Base-by-base conservation (phyloP, 2,329 filamentous ascomycete species). In the Trichophyton benhamiae region DNA sequence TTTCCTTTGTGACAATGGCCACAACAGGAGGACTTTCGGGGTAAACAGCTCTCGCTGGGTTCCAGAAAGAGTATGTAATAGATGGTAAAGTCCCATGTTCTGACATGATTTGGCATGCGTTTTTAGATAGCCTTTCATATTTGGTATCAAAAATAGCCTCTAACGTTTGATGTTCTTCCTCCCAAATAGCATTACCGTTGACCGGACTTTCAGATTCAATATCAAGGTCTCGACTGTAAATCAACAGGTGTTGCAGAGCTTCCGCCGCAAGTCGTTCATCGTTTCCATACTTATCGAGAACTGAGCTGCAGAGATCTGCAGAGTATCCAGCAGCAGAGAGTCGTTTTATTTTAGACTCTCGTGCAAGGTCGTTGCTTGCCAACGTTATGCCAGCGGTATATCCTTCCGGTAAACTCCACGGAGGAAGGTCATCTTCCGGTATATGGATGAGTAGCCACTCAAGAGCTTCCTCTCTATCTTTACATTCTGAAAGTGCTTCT, bases 371-470 rank as follows among this genome's bases (percentile, higher is more conserved):
- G 5, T 86, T 87, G 58, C 88, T 88, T 0, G 86, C 92, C 65
- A 99, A 86, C 52, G 87, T 90, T 27, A 97, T 86, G 22, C 94
- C 94, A 30, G 91, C 92, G 9, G 88, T 86, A 72, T 99, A 99
- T 64, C 86, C 88, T 74, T 95, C 91, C 0, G 94, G 94, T 48
- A 99, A 77, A 67, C 89, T 89, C 91, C 92, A 97, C 5, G 83
- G 79, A 0, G 94, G 94, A n/a, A 97, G 77, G 69, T 97, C 94
- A 71, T 99, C 94, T 71, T 99, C 94, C 0, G 94, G 94, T 1
- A 99, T 91, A 74, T 99, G 92, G 59, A 97, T 91, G 57, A 99
- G 81, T 15, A 99, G 81, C 94, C 94, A 99, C 72, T 97, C 92
- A 1, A 99, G 80, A 15, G 90, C 87, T 75, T 99, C 94, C 71